Percentiles rank a stretch among this genome's conserved stretches.
Evolutionary conservation across 768 basidiomycete genomes (phyloP).

Genomic region (Daedalea quercina): DNA sequence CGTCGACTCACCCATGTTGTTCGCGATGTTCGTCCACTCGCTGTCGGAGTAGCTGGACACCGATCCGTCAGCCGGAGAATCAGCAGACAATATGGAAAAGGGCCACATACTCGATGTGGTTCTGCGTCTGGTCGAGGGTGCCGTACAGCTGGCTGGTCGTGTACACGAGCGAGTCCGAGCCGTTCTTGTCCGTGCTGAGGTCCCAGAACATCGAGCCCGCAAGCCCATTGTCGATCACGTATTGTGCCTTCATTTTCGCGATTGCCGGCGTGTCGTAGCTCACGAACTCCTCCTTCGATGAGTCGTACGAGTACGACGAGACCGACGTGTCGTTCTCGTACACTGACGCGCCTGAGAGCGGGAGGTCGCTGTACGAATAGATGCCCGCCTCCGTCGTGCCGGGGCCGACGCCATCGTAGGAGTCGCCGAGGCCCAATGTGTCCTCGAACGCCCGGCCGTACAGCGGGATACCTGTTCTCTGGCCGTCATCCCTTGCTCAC

Average conservation of each 20-base stretch:
- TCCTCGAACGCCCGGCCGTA: constrained; percentile 76
- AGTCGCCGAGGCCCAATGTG: constrained; percentile 56
- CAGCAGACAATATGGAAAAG: not conserved
- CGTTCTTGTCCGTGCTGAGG: constrained; percentile 48
- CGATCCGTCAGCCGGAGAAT: not conserved
- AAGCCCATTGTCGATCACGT: constrained; percentile 52
- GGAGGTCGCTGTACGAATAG: constrained; percentile 73
- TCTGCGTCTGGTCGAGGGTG: constrained; percentile 51
- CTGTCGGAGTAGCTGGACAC: constrained; percentile 51
- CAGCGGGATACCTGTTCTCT: constrained; percentile 56
- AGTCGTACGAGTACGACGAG: constrained; percentile 75
- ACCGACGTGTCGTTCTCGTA: constrained; percentile 63
- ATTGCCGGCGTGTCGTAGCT: constrained; percentile 74
- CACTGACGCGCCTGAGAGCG: constrained; percentile 38
- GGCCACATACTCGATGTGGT: constrained; percentile 49
- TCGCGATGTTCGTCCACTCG: constrained; percentile 60
- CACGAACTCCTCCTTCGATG: constrained; percentile 57
- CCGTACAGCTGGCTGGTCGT: constrained; percentile 43
- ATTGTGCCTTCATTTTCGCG: constrained; percentile 58
- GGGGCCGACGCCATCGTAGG: constrained; percentile 70
- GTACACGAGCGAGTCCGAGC: constrained; percentile 50
- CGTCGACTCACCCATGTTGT: constrained; percentile 18
- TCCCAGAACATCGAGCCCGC: constrained; percentile 77
- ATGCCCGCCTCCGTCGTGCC: constrained; percentile 65
- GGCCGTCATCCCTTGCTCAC: no score